Evolutionary conservation across 2,329 filamentous ascomycete species (phyloP).

Genomic region (Aspergillus calidoustus): DNA sequence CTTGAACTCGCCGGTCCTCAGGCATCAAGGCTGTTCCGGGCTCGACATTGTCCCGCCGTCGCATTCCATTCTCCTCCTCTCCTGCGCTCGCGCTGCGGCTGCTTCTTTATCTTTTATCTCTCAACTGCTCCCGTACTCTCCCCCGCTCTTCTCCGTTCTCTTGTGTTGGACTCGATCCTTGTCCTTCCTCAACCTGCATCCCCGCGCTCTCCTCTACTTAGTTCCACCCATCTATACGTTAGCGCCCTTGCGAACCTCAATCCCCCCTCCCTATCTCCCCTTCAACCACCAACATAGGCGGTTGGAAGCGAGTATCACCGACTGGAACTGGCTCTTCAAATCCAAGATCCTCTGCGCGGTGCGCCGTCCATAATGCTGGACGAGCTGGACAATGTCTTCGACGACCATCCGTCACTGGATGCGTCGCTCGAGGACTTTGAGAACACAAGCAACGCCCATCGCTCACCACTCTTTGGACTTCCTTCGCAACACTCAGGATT

Average conservation of each 20-base stretch:
- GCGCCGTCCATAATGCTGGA: constrained; percentile 49
- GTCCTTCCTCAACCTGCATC: constrained; percentile 4
- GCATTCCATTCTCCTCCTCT: constrained; percentile 12
- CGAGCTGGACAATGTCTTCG: constrained; percentile 56
- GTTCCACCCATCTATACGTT: constrained; percentile 19
- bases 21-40: constrained; percentile 19
- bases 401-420: constrained; percentile 64
- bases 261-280: constrained; percentile 11
- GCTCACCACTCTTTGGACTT: constrained; percentile 58
- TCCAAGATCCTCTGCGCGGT: constrained; percentile 30
- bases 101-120: constrained; percentile 3
- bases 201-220: constrained; percentile 11
- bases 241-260: constrained; percentile 26
- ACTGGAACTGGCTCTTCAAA: constrained; percentile 31
- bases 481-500: constrained; percentile 68
- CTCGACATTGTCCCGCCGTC: constrained; percentile 5
- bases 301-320: constrained; percentile 10
- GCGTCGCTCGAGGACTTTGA: constrained; percentile 68
- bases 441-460: constrained; percentile 51
- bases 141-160: constrained; percentile 5
- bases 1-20: constrained; percentile 16
- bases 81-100: constrained; percentile 13
- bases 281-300: constrained; percentile 15
- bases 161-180: constrained; percentile 7
- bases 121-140: constrained; percentile 3